Evolutionary conservation across 805 yeast genomes (phyloP).

Genomic region (Danielia reshetovae): DNA sequence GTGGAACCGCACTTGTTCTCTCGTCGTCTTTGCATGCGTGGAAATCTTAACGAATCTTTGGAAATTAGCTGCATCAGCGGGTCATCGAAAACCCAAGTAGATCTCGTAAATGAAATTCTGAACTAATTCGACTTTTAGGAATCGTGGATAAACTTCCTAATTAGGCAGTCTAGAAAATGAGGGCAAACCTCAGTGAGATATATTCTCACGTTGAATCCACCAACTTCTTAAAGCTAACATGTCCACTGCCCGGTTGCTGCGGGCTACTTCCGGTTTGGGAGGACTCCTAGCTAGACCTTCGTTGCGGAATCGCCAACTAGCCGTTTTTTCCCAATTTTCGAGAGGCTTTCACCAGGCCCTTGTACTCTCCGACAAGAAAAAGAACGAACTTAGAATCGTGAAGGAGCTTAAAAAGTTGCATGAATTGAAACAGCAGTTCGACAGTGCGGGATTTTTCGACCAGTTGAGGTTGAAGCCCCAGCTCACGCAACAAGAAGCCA

Average conservation of each 20-base stretch:
- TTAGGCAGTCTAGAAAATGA: background rate
- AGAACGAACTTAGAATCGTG: constrained; percentile 13
- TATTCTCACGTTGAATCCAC: too few species aligned
- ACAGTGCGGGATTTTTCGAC: constrained; percentile 23
- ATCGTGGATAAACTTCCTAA: background rate
- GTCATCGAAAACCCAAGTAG: too few species aligned
- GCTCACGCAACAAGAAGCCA: constrained; percentile 8
- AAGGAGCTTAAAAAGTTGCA: constrained; percentile 21
- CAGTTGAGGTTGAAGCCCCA: constrained; percentile 20
- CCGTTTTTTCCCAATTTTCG: background rate
- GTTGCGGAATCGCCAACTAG: background rate
- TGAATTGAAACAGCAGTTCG: constrained; percentile 20
- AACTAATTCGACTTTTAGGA: too few species aligned
- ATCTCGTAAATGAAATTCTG: too few species aligned
- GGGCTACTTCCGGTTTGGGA: background rate
- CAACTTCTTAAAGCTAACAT: background rate
- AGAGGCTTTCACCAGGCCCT: background rate
- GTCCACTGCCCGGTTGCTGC: background rate
- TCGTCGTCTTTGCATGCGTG: too few species aligned
- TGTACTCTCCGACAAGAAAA: background rate
- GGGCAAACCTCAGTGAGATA: too few species aligned
- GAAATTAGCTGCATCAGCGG: too few species aligned
- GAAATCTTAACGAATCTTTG: too few species aligned
- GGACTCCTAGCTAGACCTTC: background rate
- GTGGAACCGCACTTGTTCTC: too few species aligned